A percentile compares a stretch with the other conserved stretches of the same genome.
These are phyloP conservation scores for Fusarium tuaranense DNA, from an alignment of 2,329 filamentous ascomycete genomes.

Conservation along the genomic window DNA sequence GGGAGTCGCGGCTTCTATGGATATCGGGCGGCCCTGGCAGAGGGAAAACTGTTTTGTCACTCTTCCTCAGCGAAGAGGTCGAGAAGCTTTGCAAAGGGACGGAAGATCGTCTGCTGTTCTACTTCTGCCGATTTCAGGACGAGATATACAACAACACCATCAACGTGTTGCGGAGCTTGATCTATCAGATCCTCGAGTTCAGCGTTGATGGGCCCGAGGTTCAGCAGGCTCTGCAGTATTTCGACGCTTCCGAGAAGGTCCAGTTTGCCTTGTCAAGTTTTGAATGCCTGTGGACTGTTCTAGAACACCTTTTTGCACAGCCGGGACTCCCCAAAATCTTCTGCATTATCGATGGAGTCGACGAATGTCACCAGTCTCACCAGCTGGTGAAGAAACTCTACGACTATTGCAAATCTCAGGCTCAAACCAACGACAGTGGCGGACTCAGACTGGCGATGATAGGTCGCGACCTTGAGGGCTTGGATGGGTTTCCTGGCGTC, in stretches of 20 bases:
- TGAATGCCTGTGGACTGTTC: not conserved
- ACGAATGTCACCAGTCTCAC: not conserved
- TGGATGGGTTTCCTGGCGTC: not conserved
- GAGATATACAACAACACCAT: not conserved
- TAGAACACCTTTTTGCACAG: not conserved
- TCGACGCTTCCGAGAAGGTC: not conserved
- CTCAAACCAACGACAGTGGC: rapidly evolving
- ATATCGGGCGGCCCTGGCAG: not conserved
- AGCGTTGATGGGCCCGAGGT: not conserved
- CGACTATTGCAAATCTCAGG: not conserved
- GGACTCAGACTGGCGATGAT: not conserved
- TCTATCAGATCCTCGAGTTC: not conserved
- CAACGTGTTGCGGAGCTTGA: not conserved
- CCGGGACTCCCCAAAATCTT: not conserved
- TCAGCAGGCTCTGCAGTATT: not conserved
- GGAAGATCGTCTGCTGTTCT: not conserved
- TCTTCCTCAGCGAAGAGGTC: not conserved
- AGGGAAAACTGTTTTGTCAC: not conserved
- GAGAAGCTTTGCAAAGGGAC: not conserved
- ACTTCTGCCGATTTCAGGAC: not conserved
- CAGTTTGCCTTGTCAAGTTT: not conserved
- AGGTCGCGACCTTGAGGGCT: not conserved
- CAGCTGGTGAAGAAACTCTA: not conserved
- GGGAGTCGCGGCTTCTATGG: not conserved
- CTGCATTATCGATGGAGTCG: not conserved